Percentiles rank a stretch among this genome's conserved stretches.
Conservation (phyloP, 768 basidiomycete species). For the Kwoniella dendrophila region DNA sequence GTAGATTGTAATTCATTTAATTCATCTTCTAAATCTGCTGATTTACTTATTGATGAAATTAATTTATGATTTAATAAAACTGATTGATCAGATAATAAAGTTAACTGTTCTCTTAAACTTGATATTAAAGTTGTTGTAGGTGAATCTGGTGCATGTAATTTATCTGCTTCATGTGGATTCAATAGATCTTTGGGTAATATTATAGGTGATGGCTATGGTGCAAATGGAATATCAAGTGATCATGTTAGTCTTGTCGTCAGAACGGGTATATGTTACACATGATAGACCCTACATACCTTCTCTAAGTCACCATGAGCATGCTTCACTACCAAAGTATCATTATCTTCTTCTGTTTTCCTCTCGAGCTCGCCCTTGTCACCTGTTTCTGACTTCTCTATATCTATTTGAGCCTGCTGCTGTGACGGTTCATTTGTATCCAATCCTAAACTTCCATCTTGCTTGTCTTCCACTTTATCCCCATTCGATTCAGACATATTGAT, state of each 20-base stretch:
- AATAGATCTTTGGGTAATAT: slow-evolving; percentile 18
- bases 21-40: slow-evolving; percentile 90
- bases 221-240: neutral
- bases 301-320: neutral
- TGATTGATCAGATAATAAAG: slow-evolving; percentile 86
- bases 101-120: slow-evolving; percentile 76
- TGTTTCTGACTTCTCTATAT: too few relatives aligned
- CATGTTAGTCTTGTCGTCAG: neutral
- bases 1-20: slow-evolving; percentile 63
- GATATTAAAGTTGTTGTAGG: slow-evolving; percentile 67
- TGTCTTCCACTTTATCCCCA: neutral
- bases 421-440: too few relatives aligned
- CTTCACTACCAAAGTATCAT: neutral
- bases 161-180: slow-evolving; percentile 39
- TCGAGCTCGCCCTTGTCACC: neutral
- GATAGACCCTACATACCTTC: too few relatives aligned
- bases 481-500: neutral
- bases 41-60: slow-evolving; percentile 84
- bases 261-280: too few relatives aligned
- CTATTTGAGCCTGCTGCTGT: too few relatives aligned
- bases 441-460: too few relatives aligned
- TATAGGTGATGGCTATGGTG: slow-evolving; percentile 17
- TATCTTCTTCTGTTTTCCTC: neutral
- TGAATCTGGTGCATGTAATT: slow-evolving; percentile 70
- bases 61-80: slow-evolving; percentile 89